Evolutionary conservation across 176 grass and related monocot species (phyloP).

Genomic region (Hyparrhenia diplandra): DNA sequence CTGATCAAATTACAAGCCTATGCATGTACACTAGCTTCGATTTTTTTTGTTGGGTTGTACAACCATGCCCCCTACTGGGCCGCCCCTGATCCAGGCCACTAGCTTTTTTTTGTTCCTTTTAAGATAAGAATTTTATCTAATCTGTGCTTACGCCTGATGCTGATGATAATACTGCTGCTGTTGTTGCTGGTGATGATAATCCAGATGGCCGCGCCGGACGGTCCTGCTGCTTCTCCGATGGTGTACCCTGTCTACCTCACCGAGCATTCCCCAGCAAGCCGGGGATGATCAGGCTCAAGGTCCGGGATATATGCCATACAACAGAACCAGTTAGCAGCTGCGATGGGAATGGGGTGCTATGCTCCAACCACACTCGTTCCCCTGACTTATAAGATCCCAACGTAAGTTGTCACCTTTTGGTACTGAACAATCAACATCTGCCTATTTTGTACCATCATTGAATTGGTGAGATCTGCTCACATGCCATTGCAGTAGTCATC

Average conservation of each 20-base stretch:
- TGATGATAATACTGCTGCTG: background rate
- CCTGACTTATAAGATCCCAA: constrained; percentile 74
- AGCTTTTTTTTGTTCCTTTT: background rate
- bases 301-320: constrained; percentile 85
- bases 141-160: background rate
- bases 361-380: constrained; percentile 56
- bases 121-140: background rate
- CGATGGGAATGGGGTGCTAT: constrained; percentile 49
- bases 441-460: background rate
- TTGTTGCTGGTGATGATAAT: background rate
- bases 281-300: constrained; percentile 53
- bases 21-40: background rate
- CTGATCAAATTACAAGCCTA: background rate
- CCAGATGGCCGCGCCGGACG: constrained; percentile 26
- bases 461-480: background rate
- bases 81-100: background rate
- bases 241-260: constrained; percentile 30
- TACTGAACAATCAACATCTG: background rate
- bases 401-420: constrained; percentile 41
- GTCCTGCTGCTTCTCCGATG: constrained; percentile 22
- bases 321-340: constrained; percentile 47
- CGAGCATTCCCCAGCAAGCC: constrained; percentile 35
- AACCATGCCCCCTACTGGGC: background rate
- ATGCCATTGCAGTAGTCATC: background rate
- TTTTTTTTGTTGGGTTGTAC: background rate